Conservation (phyloP, 2,329 filamentous ascomycete species). For the Aspergillus sclerotialis region DNA sequence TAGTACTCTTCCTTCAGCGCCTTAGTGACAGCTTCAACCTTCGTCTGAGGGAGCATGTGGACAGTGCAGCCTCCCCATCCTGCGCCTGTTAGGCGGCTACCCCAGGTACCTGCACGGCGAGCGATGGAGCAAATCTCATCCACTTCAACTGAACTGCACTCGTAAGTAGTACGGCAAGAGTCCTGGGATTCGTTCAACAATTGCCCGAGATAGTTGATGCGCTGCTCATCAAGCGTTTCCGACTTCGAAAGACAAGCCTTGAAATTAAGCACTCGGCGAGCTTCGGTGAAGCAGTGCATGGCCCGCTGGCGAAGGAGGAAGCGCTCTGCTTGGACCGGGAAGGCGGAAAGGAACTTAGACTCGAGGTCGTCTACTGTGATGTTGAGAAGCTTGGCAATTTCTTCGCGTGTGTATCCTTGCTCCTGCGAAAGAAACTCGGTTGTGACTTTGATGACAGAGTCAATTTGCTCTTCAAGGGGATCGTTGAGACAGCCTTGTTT, state of each 20-base stretch:
- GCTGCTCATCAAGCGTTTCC: slow-evolving; percentile 55
- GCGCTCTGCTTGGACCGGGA: slow-evolving; percentile 77
- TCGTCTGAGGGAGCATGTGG: slow-evolving; percentile 79
- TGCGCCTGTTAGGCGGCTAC: slow-evolving; percentile 80
- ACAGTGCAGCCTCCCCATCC: slow-evolving; percentile 97
- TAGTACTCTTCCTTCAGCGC: slow-evolving; percentile 82
- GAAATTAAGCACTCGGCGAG: slow-evolving; percentile 77
- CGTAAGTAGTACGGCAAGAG: slow-evolving; percentile 79
- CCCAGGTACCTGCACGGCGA: slow-evolving; percentile 69
- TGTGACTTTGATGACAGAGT: slow-evolving; percentile 62
- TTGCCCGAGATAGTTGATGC: slow-evolving; percentile 65
- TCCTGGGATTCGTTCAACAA: slow-evolving; percentile 86
- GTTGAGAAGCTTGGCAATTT: slow-evolving; percentile 67
- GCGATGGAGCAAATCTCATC: slow-evolving; percentile 81
- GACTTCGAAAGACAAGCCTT: slow-evolving; percentile 59
- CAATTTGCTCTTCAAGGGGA: slow-evolving; percentile 60
- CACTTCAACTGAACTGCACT: slow-evolving; percentile 89
- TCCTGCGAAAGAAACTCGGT: slow-evolving; percentile 66
- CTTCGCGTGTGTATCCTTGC: slow-evolving; percentile 80
- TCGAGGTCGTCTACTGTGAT: slow-evolving; percentile 67
- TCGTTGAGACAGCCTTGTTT: slow-evolving; percentile 42
- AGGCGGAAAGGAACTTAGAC: slow-evolving; percentile 72
- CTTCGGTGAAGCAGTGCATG: slow-evolving; percentile 85
- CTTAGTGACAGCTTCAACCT: slow-evolving; percentile 68
- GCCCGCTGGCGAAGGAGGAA: slow-evolving; percentile 87